A percentile compares a stretch with the other conserved stretches of the same genome.
phyloP scores from a whole-genome alignment of 2,329 filamentous ascomycete species.

The Colletotrichum truncatum region DNA sequence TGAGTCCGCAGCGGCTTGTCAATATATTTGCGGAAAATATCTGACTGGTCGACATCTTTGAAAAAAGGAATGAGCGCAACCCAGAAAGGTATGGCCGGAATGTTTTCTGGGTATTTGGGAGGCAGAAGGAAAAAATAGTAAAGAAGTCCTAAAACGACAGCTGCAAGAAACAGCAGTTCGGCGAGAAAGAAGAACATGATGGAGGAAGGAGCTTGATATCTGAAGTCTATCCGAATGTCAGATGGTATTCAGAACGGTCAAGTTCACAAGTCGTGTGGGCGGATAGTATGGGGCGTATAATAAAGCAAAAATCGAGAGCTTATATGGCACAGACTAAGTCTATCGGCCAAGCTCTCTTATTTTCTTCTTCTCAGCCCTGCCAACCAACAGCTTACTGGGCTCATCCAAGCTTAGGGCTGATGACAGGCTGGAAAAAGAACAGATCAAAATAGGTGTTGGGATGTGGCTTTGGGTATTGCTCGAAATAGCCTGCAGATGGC shows the following conservation, averaged over 20 bases:
- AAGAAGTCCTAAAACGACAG: neutral
- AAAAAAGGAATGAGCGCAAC: constrained; percentile 52
- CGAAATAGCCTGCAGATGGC: constrained; percentile 11
- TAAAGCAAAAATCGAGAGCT: neutral
- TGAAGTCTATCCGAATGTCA: neutral
- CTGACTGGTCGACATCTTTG: constrained; percentile 51
- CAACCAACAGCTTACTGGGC: neutral
- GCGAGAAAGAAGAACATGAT: constrained; percentile 16
- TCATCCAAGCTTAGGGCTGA: neutral
- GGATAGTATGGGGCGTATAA: neutral
- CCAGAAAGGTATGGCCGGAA: constrained; percentile 54
- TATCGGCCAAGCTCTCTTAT: neutral
- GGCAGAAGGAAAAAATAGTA: constrained; percentile 34
- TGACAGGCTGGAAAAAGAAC: neutral
- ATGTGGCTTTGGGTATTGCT: neutral
- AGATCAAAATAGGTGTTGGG: neutral
- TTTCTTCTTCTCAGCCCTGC: constrained; percentile 27
- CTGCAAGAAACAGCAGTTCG: constrained; percentile 9
- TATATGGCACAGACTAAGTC: neutral
- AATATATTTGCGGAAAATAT: constrained; percentile 49
- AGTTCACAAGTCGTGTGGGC: constrained; percentile 13
- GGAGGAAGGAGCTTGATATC: neutral
- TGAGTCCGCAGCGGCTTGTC: constrained; percentile 46
- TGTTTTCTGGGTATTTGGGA: constrained; percentile 42
- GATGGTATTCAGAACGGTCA: neutral